Evolutionary conservation across 139 green algal species (phyloP).

Genomic region (Cymbomonas tetramitiformis): DNA sequence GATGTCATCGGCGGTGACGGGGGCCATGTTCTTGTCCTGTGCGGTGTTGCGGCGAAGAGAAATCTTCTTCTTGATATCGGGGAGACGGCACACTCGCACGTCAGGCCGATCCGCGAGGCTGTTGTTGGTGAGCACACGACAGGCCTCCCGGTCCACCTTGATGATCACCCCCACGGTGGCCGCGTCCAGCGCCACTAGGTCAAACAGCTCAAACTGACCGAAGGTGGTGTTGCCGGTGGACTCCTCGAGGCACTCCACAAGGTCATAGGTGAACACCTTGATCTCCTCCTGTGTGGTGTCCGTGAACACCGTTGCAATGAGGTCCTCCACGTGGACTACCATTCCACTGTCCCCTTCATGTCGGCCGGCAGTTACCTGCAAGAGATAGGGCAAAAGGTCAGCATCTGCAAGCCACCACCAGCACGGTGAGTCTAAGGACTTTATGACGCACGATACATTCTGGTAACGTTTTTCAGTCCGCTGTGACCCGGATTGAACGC

Average conservation of each 20-base stretch:
- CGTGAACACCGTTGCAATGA: conserved; percentile 49
- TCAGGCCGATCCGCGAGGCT: conserved; percentile 51
- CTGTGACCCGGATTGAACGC: too few species aligned
- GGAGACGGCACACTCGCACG: conserved; percentile 44
- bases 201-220: conserved; percentile 78
- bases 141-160: conserved; percentile 51
- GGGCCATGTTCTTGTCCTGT: conserved; percentile 27
- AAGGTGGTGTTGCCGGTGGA: conserved; percentile 46
- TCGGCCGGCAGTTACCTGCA: conserved; percentile 56
- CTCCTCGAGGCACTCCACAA: conserved; percentile 46
- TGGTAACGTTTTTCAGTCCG: too few species aligned
- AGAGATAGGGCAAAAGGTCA: too few species aligned
- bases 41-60: conserved; percentile 33
- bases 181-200: conserved; percentile 71
- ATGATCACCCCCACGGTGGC: conserved; percentile 49
- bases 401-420: too few species aligned
- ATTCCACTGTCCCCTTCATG: conserved; percentile 70
- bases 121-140: conserved; percentile 39
- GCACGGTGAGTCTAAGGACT: too few species aligned
- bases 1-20: conserved; percentile 26
- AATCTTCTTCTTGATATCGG: conserved; percentile 71
- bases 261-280: conserved; percentile 63
- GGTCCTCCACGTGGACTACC: conserved; percentile 52
- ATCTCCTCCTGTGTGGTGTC: conserved; percentile 63
- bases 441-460: too few species aligned